These are phyloP conservation scores for Echria macrotheca DNA, from an alignment of 495 filamentous ascomycete genomes.

Conservation along the genomic window DNA sequence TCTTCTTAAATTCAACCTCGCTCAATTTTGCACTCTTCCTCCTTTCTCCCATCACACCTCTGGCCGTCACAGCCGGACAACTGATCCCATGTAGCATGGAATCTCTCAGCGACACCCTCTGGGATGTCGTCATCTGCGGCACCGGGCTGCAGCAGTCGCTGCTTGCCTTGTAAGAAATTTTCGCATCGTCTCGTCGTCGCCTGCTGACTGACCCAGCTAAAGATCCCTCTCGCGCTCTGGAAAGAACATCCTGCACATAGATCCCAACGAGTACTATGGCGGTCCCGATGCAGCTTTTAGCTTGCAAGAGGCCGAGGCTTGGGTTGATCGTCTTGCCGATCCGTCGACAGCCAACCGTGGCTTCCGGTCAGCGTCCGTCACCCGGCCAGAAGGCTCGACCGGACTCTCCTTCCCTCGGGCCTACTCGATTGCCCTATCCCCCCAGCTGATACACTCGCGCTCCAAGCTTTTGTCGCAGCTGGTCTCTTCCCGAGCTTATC, in stretches of 20 bases:
- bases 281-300: slow-evolving; percentile 80
- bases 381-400: slow-evolving; percentile 19
- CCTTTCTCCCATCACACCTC: too few relatives aligned
- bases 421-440: slow-evolving; percentile 80
- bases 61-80: too few relatives aligned
- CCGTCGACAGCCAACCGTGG: slow-evolving; percentile 7
- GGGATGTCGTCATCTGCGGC: slow-evolving; percentile 89
- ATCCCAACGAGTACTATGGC: slow-evolving; percentile 84
- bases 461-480: slow-evolving; percentile 70
- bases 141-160: slow-evolving; percentile 88
- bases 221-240: slow-evolving; percentile 88
- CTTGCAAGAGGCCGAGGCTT: slow-evolving; percentile 72
- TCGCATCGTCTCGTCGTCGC: too few relatives aligned
- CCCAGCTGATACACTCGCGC: slow-evolving; percentile 79
- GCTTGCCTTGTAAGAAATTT: slow-evolving; percentile 74
- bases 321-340: slow-evolving; percentile 43
- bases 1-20: too few relatives aligned
- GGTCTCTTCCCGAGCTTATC: slow-evolving; percentile 80
- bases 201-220: slow-evolving; percentile 63
- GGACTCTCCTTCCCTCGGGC: slow-evolving; percentile 61
- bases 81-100: slow-evolving; percentile 56
- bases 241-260: slow-evolving; percentile 88
- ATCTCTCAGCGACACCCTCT: slow-evolving; percentile 68
- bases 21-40: too few relatives aligned
- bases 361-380: slow-evolving; percentile 24